Base-by-base conservation (phyloP, 192 early-diverging fungal species). In the Coemansia asiatica region DNA sequence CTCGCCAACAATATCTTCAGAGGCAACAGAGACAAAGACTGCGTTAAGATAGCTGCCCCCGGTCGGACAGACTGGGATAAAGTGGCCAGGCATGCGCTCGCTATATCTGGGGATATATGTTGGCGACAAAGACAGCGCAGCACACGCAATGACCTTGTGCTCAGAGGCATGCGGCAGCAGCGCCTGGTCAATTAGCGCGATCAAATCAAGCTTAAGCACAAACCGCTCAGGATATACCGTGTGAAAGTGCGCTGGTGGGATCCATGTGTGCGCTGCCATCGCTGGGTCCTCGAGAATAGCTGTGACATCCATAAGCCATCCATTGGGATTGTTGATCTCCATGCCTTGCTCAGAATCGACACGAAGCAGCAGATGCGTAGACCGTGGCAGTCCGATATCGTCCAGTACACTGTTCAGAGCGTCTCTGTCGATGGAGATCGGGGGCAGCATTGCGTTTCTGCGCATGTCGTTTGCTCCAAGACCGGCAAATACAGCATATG, bases 391-490 rank as follows among this genome's bases (percentile, higher is more conserved):
- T 1, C 58, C 75, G 44, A 66, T 50, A 4, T 68, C 68, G 26
- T 74, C 80, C n/a, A 82, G 68, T 29, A 60, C 57, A 29, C 60
- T 33, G 9, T 66, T 60, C 50, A 77, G 53, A 3, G 80, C 80
- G 9, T 61, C 68, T 2, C n/a, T 31, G 58, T 74, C 66, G 8
- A 82, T 29, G 22, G 68, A 26, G 8, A 82, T 55, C 4, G 75
- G 75, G 8, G 71, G 64, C 53, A 70, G 33, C 18, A 40, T 38
- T 16, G 48, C 25, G 54, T 29, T 54, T 21, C 75, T 71, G 1
- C 74, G 71, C 61, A 60, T 33, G 57, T 82, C 75, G 64, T 61
- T 82, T n/a, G 80, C 47, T 28, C 80, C 80, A 33, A 77, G 75
- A 10, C 61, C 61, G 10, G 62, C 80, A 64, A 61, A 64, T 21